Evolutionary conservation across 2,329 filamentous ascomycete species (phyloP).

Genomic region (Apiospora kogelbergensis): DNA sequence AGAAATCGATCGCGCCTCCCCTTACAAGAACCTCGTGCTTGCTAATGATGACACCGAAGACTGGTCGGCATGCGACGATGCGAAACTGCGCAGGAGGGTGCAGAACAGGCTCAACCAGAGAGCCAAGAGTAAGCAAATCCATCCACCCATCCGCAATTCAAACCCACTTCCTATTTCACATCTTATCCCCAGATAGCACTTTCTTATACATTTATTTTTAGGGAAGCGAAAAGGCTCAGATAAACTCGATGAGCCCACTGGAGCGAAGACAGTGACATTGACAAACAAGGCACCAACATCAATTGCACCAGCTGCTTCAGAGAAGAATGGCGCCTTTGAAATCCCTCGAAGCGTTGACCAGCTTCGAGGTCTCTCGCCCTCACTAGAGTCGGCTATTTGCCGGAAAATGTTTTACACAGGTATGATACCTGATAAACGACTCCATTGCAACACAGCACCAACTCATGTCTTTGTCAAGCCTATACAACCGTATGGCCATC

Average conservation of each 20-base stretch:
- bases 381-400: neutral
- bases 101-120: neutral
- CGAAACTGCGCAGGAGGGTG: neutral
- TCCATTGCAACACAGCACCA: neutral
- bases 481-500: neutral
- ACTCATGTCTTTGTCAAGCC: neutral
- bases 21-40: neutral
- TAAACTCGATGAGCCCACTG: neutral
- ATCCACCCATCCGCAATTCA: neutral
- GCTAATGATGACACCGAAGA: conserved; percentile 1
- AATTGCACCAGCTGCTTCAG: neutral
- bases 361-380: neutral
- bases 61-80: neutral
- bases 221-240: neutral
- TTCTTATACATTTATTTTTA: neutral
- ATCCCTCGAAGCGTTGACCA: conserved; percentile 1
- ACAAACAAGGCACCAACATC: neutral
- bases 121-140: neutral
- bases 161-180: neutral
- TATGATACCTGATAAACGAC: neutral
- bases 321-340: neutral
- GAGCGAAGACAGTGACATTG: neutral
- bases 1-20: neutral
- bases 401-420: neutral
- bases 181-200: neutral